Evolutionary conservation across 2,329 filamentous ascomycete genomes (phyloP).

Genomic region (Stagonosporopsis cucurbitacearum): DNA sequence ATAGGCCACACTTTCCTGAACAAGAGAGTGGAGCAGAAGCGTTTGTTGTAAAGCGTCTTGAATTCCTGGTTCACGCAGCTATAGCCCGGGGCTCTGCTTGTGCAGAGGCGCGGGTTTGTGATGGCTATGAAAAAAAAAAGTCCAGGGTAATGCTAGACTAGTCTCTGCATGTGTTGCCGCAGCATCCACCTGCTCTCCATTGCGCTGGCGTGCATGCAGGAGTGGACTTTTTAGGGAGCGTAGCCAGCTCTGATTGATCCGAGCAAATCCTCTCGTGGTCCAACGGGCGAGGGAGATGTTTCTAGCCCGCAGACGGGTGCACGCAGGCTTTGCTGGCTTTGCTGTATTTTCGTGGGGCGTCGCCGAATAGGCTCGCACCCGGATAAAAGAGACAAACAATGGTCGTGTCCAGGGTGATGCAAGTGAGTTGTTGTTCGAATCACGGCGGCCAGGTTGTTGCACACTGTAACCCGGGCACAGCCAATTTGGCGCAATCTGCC

Average conservation of each 20-base stretch:
- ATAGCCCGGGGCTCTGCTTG: constrained; percentile 20
- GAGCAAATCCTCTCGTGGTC: constrained; percentile 25
- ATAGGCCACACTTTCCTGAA: constrained; percentile 30
- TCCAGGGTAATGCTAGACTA: constrained; percentile 29
- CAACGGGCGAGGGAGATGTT: constrained; percentile 24
- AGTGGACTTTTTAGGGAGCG: constrained; percentile 19
- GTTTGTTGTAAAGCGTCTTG: constrained; percentile 28
- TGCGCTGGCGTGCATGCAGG: constrained; percentile 31
- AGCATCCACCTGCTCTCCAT: constrained; percentile 27
- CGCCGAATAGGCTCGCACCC: constrained; percentile 39
- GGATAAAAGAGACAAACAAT: constrained; percentile 46
- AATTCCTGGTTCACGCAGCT: constrained; percentile 23
- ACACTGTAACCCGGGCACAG: constrained; percentile 34
- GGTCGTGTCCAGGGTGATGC: constrained; percentile 36
- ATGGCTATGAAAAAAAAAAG: constrained; percentile 12
- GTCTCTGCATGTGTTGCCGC: constrained; percentile 32
- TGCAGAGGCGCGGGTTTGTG: constrained; percentile 23
- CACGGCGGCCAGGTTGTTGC: constrained; percentile 30
- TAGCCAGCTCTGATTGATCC: constrained; percentile 23
- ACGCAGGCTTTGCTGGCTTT: constrained; percentile 22
- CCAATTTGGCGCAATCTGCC: constrained; percentile 43
- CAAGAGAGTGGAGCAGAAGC: constrained; percentile 15
- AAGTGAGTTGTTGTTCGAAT: constrained; percentile 31
- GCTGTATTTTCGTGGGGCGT: constrained; percentile 40
- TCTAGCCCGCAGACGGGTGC: constrained; percentile 18